phyloP scores from a whole-genome alignment of 2,329 filamentous ascomycete species.

The Chlorencoelia australis region DNA sequence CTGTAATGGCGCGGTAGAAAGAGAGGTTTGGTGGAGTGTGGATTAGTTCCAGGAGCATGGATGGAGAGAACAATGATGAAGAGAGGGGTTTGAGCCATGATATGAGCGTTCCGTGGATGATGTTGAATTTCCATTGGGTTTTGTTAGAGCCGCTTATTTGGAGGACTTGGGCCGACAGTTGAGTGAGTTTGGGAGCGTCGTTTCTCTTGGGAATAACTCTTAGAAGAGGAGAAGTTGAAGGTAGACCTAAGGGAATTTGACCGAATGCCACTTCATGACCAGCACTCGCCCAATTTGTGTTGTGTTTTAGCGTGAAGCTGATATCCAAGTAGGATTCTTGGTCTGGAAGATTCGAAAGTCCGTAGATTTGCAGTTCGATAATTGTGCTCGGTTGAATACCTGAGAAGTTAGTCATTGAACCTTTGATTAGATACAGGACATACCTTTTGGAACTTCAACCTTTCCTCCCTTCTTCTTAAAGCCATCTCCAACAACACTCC shows the following conservation, averaged over 20 bases:
- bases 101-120: constrained; percentile 4
- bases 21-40: constrained; percentile 13
- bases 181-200: no score
- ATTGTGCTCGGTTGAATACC: constrained; percentile 8
- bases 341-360: no score
- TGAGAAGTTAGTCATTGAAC: constrained; percentile 2
- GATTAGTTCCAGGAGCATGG: not conserved
- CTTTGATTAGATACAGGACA: constrained; percentile 20
- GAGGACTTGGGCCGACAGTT: no score
- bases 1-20: constrained; percentile 55
- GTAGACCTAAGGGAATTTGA: constrained; percentile 12
- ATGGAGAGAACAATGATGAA: no score
- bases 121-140: constrained; percentile 31
- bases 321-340: no score
- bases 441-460: constrained; percentile 33
- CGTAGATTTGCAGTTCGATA: no score
- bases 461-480: constrained; percentile 26
- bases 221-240: constrained; percentile 8
- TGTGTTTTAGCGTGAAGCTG: constrained; percentile 32
- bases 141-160: constrained; percentile 28
- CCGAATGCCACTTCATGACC: constrained; percentile 43
- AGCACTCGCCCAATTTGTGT: constrained; percentile 39
- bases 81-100: constrained; percentile 9
- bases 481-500: constrained; percentile 3
- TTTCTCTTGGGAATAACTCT: constrained; percentile 13